These are phyloP conservation scores for Adansonia madagascariensis DNA, from an alignment of 441 rosid genomes.

Conservation along the genomic window DNA sequence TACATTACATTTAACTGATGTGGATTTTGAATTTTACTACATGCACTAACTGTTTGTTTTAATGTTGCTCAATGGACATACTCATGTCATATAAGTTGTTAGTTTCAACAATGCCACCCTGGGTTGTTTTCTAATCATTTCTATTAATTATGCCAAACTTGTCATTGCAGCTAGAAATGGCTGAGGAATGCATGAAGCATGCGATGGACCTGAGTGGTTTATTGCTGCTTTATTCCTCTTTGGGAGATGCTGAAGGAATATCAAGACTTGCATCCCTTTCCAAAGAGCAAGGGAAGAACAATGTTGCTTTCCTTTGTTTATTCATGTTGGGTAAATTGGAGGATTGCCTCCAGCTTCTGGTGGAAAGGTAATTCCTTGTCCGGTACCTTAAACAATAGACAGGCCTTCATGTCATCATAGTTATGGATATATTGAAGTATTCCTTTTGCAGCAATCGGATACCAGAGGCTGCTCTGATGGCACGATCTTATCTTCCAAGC, in stretches of 20 bases:
- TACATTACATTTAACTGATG: no score
- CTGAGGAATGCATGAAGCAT: conserved; percentile 90
- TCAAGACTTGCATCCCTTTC: conserved; percentile 75
- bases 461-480: conserved; percentile 99
- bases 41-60: conserved; percentile 10
- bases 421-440: conserved; percentile 34
- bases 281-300: conserved; percentile 92
- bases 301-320: conserved; percentile 88
- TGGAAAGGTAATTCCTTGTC: conserved; percentile 67
- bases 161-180: conserved; percentile 81
- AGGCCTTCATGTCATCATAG: conserved; percentile 18
- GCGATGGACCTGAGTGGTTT: conserved; percentile 95
- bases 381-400: conserved; percentile 22
- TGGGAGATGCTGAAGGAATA: conserved; percentile 97
- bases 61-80: not conserved
- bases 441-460: conserved; percentile 81
- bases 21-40: not conserved
- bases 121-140: not conserved
- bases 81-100: not conserved
- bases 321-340: conserved; percentile 93
- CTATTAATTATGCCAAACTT: conserved; percentile 4
- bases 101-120: not conserved
- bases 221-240: conserved; percentile 85
- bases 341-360: conserved; percentile 89
- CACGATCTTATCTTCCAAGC: conserved; percentile 96